Conservation (phyloP, 2,329 filamentous ascomycete species). For the Epicoccum sorghinum region DNA sequence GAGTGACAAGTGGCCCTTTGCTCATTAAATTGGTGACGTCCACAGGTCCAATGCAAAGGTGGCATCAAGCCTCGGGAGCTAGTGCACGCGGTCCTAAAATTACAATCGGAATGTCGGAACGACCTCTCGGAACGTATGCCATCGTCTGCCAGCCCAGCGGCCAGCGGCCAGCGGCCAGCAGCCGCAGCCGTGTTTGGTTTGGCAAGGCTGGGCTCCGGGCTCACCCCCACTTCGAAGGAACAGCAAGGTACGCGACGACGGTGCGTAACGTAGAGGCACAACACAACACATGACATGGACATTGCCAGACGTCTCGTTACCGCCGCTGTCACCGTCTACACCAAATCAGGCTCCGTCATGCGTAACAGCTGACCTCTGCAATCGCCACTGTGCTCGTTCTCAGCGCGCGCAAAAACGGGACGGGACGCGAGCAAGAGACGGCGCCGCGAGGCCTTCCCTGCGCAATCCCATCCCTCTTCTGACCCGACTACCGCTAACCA, state of each 20-base stretch:
- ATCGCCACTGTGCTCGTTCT: not conserved
- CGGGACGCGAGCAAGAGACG: not conserved
- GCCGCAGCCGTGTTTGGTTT: conserved; percentile 1
- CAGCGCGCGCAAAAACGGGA: not conserved
- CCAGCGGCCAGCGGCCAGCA: not conserved
- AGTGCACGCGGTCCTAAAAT: conserved; percentile 32
- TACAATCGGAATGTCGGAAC: conserved; percentile 15
- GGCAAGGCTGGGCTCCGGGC: conserved; percentile 8
- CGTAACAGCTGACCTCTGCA: not conserved
- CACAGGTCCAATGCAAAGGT: conserved; percentile 30
- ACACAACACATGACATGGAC: not conserved
- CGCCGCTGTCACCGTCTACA: not conserved
- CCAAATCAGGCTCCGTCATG: not conserved
- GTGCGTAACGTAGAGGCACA: not conserved
- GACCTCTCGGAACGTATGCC: conserved; percentile 2
- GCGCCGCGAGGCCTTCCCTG: conserved; percentile 5
- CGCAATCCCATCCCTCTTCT: not conserved
- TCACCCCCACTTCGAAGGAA: conserved; percentile 6
- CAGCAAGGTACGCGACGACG: not conserved
- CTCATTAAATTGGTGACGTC: conserved; percentile 1
- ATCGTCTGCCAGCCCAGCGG: not conserved
- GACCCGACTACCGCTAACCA: conserved; percentile 1
- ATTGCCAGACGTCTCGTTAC: not conserved
- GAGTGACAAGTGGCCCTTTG: conserved; percentile 10
- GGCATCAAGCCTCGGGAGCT: conserved; percentile 37